Percentiles rank a stretch among this genome's conserved stretches.
These are phyloP conservation scores for Candida succiphila DNA, from an alignment of 805 yeast species.

Conservation along the genomic window DNA sequence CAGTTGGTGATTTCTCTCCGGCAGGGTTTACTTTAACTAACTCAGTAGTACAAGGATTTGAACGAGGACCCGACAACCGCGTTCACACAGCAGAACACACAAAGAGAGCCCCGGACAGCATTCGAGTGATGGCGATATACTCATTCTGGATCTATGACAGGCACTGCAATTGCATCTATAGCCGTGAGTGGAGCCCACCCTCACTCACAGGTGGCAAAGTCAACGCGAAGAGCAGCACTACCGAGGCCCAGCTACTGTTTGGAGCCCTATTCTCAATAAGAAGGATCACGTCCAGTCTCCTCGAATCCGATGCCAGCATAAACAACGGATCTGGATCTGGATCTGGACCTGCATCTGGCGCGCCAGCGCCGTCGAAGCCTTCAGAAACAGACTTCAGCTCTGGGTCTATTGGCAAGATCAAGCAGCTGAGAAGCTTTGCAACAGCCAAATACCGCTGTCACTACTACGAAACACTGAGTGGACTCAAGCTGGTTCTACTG, in stretches of 20 bases:
- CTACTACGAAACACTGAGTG: conserved; percentile 69
- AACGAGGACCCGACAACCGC: no score
- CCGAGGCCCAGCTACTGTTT: conserved; percentile 71
- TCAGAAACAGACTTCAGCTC: conserved; percentile 3
- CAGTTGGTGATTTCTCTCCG: no score
- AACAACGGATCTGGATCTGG: no score
- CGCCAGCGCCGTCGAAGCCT: conserved; percentile 5
- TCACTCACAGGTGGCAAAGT: conserved; percentile 20
- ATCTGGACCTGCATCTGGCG: no score
- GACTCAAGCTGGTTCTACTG: conserved; percentile 63
- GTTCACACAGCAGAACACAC: no score
- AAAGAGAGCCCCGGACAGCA: no score
- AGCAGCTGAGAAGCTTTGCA: conserved; percentile 40
- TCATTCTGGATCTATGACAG: conserved; percentile 88
- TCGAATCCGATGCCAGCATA: no score
- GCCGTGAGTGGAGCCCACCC: conserved; percentile 48
- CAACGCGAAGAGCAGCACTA: conserved; percentile 51
- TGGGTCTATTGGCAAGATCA: conserved; percentile 1
- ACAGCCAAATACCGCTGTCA: conserved; percentile 77
- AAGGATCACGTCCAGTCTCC: conserved; percentile 50
- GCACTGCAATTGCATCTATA: conserved; percentile 83
- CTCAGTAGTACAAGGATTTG: no score
- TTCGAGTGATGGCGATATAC: conserved; percentile 70
- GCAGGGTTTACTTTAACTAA: no score
- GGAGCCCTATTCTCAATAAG: conserved; percentile 78